phyloP scores from a whole-genome alignment of 2,329 filamentous ascomycete species.

The Cytospora piceae region DNA sequence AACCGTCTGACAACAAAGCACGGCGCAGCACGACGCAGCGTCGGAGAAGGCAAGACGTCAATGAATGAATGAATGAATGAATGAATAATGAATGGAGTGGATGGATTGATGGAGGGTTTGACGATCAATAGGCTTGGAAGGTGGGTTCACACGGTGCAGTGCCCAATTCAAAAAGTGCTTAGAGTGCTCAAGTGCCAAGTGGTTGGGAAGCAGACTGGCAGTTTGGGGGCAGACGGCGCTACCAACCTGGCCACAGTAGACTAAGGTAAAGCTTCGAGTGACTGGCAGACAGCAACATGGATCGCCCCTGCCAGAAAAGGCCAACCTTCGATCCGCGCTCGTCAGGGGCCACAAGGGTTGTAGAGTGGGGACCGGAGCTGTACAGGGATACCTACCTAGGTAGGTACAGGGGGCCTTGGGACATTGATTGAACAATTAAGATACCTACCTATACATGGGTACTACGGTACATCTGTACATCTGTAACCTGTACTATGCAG shows the following conservation, averaged over 20 bases:
- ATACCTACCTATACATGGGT: too few relatives aligned
- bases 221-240: neutral
- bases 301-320: slow-evolving; percentile 2
- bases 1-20: neutral
- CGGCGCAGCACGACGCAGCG: neutral
- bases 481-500: neutral
- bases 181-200: neutral
- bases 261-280: neutral
- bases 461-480: neutral
- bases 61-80: neutral
- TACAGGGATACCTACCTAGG: too few relatives aligned
- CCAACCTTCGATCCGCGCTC: slow-evolving; percentile 5
- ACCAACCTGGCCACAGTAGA: slow-evolving; percentile 3
- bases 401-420: too few relatives aligned
- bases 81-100: neutral
- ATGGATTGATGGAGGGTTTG: neutral
- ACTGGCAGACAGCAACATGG: slow-evolving; percentile 1
- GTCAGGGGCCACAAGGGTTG: neutral
- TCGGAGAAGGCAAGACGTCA: neutral
- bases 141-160: slow-evolving; percentile 2
- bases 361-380: neutral
- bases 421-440: neutral
- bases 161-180: neutral
- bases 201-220: slow-evolving; percentile 4
- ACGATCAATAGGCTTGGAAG: neutral